Conservation (phyloP, 2,329 filamentous ascomycete genomes). For the Scedosporium minutisporum region DNA sequence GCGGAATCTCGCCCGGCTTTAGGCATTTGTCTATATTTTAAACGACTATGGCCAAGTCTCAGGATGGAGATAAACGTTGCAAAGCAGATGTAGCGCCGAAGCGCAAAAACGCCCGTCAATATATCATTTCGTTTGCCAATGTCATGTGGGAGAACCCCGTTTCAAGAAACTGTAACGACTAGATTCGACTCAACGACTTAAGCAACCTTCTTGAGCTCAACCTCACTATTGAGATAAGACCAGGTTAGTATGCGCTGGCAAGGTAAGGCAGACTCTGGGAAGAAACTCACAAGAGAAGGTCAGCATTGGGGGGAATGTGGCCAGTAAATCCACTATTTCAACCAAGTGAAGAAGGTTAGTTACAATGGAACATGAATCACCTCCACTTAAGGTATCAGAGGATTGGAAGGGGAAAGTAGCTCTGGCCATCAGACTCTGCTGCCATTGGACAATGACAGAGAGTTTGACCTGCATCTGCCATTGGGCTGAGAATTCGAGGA, state of each 20-base stretch:
- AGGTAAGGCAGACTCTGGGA: not conserved
- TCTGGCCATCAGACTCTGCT: not conserved
- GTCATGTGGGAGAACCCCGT: not conserved
- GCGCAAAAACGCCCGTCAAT: too few relatives aligned
- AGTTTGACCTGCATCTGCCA: not conserved
- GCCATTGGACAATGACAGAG: not conserved
- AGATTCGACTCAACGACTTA: conserved; percentile 16
- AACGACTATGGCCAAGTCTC: too few relatives aligned
- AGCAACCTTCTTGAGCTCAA: conserved; percentile 57
- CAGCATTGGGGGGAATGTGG: conserved; percentile 65
- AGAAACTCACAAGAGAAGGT: conserved; percentile 71
- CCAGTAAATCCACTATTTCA: conserved; percentile 62
- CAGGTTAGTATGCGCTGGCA: not conserved
- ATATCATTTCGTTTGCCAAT: not conserved
- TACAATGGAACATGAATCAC: not conserved
- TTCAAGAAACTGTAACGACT: not conserved
- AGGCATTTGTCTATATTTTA: too few relatives aligned
- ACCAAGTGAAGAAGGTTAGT: not conserved
- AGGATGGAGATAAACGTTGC: too few relatives aligned
- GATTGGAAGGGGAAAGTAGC: not conserved
- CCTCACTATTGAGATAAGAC: conserved; percentile 44
- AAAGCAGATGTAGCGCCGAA: too few relatives aligned
- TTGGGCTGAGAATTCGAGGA: not conserved
- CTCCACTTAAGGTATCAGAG: not conserved
- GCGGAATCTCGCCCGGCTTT: too few relatives aligned